phyloP scores from a whole-genome alignment of 352 stramenopile species.

The Phytophthora syringae region DNA sequence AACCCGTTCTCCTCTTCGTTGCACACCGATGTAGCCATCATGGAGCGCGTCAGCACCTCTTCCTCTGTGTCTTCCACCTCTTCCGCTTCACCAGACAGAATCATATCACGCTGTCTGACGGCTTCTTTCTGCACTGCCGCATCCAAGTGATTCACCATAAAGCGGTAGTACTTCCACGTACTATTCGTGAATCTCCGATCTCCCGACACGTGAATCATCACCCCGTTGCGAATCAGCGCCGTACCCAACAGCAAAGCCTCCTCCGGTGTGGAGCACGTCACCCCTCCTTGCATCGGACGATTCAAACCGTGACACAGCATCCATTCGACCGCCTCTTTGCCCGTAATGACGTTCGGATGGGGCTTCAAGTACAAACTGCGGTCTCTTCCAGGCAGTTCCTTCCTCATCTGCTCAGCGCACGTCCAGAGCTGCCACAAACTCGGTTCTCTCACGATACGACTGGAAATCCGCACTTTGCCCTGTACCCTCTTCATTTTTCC shows the following conservation, averaged over 20 bases:
- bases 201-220: conserved; percentile 79
- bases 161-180: conserved; percentile 90
- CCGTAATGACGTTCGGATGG: conserved; percentile 80
- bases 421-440: conserved; percentile 87
- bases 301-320: conserved; percentile 89
- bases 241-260: conserved; percentile 81
- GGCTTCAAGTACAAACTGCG: conserved; percentile 87
- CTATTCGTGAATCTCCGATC: conserved; percentile 79
- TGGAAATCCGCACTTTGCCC: conserved; percentile 84
- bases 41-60: conserved; percentile 62
- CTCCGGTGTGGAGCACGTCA: conserved; percentile 86
- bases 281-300: conserved; percentile 81
- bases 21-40: conserved; percentile 62
- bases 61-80: conserved; percentile 78
- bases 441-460: conserved; percentile 84
- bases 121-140: conserved; percentile 49
- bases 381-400: conserved; percentile 72
- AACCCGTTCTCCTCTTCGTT: conserved; percentile 66
- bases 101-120: conserved; percentile 61
- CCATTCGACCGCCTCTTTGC: conserved; percentile 84
- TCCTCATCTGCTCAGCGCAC: conserved; percentile 84
- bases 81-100: conserved; percentile 78
- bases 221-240: conserved; percentile 67
- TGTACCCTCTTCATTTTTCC: conserved; percentile 88
- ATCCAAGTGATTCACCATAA: conserved; percentile 84